Evolutionary conservation across 345 rosid genomes (phyloP), one percentile per base, ranked within the genome.

Genomic region (Erysimum cheiranthoides): DNA sequence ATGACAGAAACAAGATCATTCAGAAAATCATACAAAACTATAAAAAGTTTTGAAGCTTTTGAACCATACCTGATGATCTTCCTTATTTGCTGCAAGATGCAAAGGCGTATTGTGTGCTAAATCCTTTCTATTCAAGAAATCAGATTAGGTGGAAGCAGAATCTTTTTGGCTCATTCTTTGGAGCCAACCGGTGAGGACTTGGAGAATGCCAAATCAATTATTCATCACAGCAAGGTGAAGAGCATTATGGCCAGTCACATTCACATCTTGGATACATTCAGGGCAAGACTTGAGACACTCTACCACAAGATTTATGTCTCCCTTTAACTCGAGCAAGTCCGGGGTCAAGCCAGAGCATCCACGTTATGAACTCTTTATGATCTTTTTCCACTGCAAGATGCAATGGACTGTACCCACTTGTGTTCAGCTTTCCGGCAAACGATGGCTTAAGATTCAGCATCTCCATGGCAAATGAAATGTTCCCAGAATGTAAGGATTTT

Each of bases 401-500:
- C 53, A 80, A 13, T 8, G 81, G 81, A 21, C 60, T 79, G 8
- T 17, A 68, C 1, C 83, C 80, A 0, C 25, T 18, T 30, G 16
- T 61, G 59, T 73, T 79, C 4, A 66, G 61, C 42, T 80, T 83
- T 39, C 39, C 61, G 5, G 73, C 61, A 61, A 80, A 74, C 7
- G 73, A 80, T 28, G 83, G 83, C 42, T 60, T 74, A 46, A 83
- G 58, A 40, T 68, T 74, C 58, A 74, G 53, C 2, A 80, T 45
- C 18, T 83, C 82, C 65, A 21, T 13, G 4, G 80, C 69, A 16
- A 51, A 80, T 8, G 40, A 57, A 5, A n/a, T 10, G 8, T 54
- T 52, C 10, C 82, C 82, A 6, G 6, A 68, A 80, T 31, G 43
- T 36, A 28, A 7, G 52, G 78, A 60, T 82, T 30, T 31, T 68